phyloP scores from a whole-genome alignment of 331 rosid species.

The Quercus phellos region DNA sequence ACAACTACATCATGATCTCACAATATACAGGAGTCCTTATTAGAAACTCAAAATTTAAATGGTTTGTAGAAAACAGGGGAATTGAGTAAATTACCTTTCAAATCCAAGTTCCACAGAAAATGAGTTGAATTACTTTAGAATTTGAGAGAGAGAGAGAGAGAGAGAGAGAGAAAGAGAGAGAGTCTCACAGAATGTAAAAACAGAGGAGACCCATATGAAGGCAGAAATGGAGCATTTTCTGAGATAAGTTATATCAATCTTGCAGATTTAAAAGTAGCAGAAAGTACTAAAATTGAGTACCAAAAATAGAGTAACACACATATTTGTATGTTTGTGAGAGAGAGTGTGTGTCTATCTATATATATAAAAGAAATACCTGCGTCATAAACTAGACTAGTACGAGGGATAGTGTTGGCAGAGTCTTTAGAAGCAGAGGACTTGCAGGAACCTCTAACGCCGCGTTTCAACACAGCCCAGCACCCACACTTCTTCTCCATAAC shows the following conservation, averaged over 20 bases:
- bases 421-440: slow-evolving; percentile 73
- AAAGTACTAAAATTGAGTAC: not conserved
- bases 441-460: slow-evolving; percentile 80
- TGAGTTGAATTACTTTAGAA: not conserved
- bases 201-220: slow-evolving; percentile 11
- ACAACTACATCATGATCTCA: slow-evolving; percentile 26
- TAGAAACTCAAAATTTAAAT: slow-evolving; percentile 3
- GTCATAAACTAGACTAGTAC: slow-evolving; percentile 92
- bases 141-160: not conserved
- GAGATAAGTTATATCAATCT: slow-evolving; percentile 5
- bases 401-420: slow-evolving; percentile 84
- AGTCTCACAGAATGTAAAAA: slow-evolving; percentile 5
- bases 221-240: slow-evolving; percentile 14
- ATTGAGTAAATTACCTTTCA: not conserved
- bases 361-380: slow-evolving; percentile 45
- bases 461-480: slow-evolving; percentile 88
- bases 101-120: not conserved
- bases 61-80: not conserved
- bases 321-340: too few species aligned
- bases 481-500: slow-evolving; percentile 83
- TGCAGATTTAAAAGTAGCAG: slow-evolving; percentile 1
- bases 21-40: slow-evolving; percentile 5
- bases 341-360: too few species aligned
- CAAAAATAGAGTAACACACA: not conserved
- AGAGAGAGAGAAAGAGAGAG: not conserved